Evolutionary conservation across 2,329 filamentous ascomycete species (phyloP).

Genomic region (Penicillium sp.): DNA sequence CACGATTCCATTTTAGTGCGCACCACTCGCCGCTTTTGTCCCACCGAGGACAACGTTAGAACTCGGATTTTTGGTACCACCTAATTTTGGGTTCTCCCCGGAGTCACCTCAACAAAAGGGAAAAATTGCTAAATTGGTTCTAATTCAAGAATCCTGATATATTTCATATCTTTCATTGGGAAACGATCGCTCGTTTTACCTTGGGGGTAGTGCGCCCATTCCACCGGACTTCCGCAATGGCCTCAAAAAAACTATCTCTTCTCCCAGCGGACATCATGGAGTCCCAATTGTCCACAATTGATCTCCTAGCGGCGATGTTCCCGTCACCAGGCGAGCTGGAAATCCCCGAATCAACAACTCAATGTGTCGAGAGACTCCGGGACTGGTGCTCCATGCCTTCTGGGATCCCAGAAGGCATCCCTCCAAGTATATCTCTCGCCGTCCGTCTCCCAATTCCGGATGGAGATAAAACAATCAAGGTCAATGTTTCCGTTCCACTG

Average conservation of each 20-base stretch:
- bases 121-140: neutral
- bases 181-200: neutral
- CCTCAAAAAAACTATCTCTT: conserved; percentile 5
- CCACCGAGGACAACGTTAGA: neutral
- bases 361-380: conserved; percentile 26
- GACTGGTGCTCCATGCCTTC: conserved; percentile 21
- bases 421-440: conserved; percentile 21
- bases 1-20: neutral
- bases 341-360: conserved; percentile 32
- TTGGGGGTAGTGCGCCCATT: neutral
- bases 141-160: neutral
- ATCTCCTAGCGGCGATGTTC: conserved; percentile 53
- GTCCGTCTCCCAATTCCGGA: conserved; percentile 25
- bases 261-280: conserved; percentile 46
- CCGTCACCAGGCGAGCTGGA: conserved; percentile 40
- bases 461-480: conserved; percentile 23
- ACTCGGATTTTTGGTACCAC: neutral
- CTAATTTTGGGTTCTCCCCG: neutral
- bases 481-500: conserved; percentile 29
- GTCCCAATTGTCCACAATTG: conserved; percentile 47
- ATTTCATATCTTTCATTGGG: neutral
- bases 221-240: conserved; percentile 3
- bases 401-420: conserved; percentile 6
- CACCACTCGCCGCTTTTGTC: neutral
- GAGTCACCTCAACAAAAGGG: neutral